Evolutionary conservation across 208 protist species (phyloP), one percentile per base, ranked within the genome.

Genomic region (Wallacemonas sp.): DNA sequence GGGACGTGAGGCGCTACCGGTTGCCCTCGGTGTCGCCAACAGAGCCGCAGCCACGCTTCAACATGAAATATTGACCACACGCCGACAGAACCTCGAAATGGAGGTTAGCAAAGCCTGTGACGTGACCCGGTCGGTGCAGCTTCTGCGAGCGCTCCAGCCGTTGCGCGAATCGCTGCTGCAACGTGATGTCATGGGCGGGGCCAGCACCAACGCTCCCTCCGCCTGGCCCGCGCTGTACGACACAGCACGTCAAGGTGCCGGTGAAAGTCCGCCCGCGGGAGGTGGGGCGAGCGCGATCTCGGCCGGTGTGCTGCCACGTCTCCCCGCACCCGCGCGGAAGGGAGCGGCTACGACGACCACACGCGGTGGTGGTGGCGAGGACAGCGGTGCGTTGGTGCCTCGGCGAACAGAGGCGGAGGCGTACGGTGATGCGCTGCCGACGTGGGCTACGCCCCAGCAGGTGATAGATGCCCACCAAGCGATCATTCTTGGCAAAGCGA

Each of bases 21-120:
- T 79, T 17, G 70, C 64, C 22, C 61, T 58, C 24, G 85, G 82
- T 12, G 81, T 91, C 2, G 81, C 82, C 22, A 75, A 86, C 28
- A 70, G 72, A 49, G 64, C 81, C 9, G 66, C 72, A 17, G 60
- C 59, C 12, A 44, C 73, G 24, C 53, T 81, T 34, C 72, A 82
- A 26, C 64, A 77, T 4, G 69, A 75, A 19, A 36, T 87, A 11
- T 47, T 81, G 1, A 30, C 75, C 22, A 44, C 53, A 11, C 76
- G 79, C 2, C 70, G 71, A 1, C 34, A 66, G 6, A 78, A 85
- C 30, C 38, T 88, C 21, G 69, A 79, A 38, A 54, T 61, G 34
- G 75, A 87, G 44, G 30, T 84, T 46, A 42, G 49, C 26, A 66
- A 77, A 45, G 53, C 59, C 0, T 70, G 71, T 19, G 75, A 84